Conservation (phyloP, 805 yeast species). For the Candida insectorum region DNA sequence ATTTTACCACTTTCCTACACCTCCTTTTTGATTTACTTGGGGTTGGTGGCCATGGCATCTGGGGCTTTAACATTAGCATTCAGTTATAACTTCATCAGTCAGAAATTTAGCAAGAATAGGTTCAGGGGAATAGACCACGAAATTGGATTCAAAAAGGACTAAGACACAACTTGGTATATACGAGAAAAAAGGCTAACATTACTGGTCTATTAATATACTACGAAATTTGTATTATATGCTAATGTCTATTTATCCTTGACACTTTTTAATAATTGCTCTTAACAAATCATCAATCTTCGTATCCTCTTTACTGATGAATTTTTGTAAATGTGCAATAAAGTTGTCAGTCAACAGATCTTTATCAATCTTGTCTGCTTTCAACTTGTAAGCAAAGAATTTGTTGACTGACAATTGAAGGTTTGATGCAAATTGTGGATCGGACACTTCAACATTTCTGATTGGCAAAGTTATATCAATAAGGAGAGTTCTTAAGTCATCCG, state of each 20-base stretch:
- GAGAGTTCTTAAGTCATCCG: slow-evolving; percentile 38
- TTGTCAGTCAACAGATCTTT: slow-evolving; percentile 28
- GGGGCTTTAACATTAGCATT: slow-evolving; percentile 21
- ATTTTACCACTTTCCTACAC: slow-evolving; percentile 25
- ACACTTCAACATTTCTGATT: slow-evolving; percentile 48
- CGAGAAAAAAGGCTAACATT: slow-evolving; percentile 2
- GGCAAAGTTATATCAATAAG: slow-evolving; percentile 63
- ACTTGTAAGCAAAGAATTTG: slow-evolving; percentile 59
- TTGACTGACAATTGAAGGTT: slow-evolving; percentile 67
- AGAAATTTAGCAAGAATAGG: slow-evolving; percentile 14
- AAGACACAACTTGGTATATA: not conserved
- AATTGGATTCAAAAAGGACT: slow-evolving; percentile 1
- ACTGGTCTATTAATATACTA: not conserved
- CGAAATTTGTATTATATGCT: not conserved
- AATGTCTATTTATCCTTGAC: slow-evolving; percentile 15
- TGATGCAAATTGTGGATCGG: slow-evolving; percentile 48
- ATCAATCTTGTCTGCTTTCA: slow-evolving; percentile 31
- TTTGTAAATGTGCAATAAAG: slow-evolving; percentile 24
- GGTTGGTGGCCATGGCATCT: slow-evolving; percentile 19
- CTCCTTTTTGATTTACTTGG: slow-evolving; percentile 18
- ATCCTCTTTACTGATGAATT: slow-evolving; percentile 13
- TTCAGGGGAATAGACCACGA: slow-evolving; percentile 19
- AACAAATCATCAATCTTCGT: slow-evolving; percentile 29
- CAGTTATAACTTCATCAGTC: slow-evolving; percentile 21
- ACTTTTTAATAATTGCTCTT: slow-evolving; percentile 39